These are phyloP conservation scores for Heterobasidion occidentale DNA, from an alignment of 1,284 basidiomycete genomes.

Conservation along the genomic window DNA sequence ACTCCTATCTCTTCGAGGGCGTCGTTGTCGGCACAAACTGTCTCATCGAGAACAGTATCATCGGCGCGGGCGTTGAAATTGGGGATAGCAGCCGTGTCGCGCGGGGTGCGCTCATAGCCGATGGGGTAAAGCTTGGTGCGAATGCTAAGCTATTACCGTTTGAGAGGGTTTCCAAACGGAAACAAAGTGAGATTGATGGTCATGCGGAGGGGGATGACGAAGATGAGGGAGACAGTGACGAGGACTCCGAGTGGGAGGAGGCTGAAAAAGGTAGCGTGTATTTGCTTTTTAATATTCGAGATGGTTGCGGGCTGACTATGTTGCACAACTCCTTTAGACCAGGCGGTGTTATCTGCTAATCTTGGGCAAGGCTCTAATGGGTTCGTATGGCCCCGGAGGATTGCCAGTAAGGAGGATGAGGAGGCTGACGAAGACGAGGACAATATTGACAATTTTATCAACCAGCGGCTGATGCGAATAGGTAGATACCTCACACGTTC, in stretches of 20 bases:
- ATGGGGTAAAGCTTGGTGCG: constrained; percentile 74
- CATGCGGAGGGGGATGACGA: constrained; percentile 51
- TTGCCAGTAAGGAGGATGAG: constrained; percentile 31
- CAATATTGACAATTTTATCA: constrained; percentile 46
- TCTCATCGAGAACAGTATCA: constrained; percentile 67
- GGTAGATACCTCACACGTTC: constrained; percentile 32
- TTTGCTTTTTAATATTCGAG: not conserved
- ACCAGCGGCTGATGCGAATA: constrained; percentile 64
- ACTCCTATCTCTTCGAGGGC: constrained; percentile 81
- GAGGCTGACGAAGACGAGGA: constrained; percentile 39
- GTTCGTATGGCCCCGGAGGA: constrained; percentile 55
- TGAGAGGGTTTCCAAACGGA: constrained; percentile 57
- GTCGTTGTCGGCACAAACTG: constrained; percentile 74
- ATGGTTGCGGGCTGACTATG: not conserved
- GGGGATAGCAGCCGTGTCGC: constrained; percentile 57
- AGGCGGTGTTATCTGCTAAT: constrained; percentile 37
- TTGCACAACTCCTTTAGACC: constrained; percentile 13
- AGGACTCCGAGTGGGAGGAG: constrained; percentile 59
- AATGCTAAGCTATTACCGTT: constrained; percentile 65
- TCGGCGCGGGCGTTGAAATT: constrained; percentile 72
- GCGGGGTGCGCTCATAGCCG: constrained; percentile 72
- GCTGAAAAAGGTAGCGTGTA: constrained; percentile 44
- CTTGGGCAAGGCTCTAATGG: constrained; percentile 62
- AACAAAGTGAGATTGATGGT: constrained; percentile 32
- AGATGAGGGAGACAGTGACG: constrained; percentile 25